Evolutionary conservation across 495 filamentous ascomycete species (phyloP), one percentile per base, ranked within the genome.

Genomic region (Penicillium samsonianum): DNA sequence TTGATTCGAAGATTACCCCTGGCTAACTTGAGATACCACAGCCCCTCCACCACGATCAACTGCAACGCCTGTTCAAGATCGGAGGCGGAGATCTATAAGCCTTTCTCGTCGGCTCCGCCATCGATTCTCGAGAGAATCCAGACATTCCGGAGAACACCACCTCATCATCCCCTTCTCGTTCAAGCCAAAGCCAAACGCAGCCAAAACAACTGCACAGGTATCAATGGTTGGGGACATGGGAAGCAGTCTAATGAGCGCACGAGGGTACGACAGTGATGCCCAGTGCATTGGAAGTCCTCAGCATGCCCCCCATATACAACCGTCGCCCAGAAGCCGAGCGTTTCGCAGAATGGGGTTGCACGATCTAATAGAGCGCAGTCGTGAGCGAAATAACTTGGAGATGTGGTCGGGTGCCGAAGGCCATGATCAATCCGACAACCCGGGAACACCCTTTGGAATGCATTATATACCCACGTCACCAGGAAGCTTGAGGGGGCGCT

Each of bases 181-280:
- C 47, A 67, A 54, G 47, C 37, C 67, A 31, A 61, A 55, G 31
- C 63, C 40, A 68, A 63, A 45, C 48, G 47, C n/a, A 33, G 45
- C 5, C 2, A 60, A 62, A n/a, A 17, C 22, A 3, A 47, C 26
- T 2, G 53, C 45, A 2, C 59, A 48, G 3, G 43, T 58, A 2
- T 45, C 64, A 2, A 52, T 57, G 8, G 51, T 72, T 5, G 53
- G 49, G 19, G 65, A 68, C 17, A 26, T 70, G 22, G 67, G 67
- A 23, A 68, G 71, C 54, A 76, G 75, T 50, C 50, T 78, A 60
- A 68, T 73, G 65, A 80, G 72, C 35, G 74, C 73, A 38, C 65
- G 66, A 56, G 73, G 69, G 8, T 80, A 80, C 45, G 77, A 80
- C 52, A 79, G 76, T 40, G 77, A 80, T 63, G 77, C 77, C 2